Evolutionary conservation across 257 asterid genomes (phyloP).

Genomic region (Solanum pennellii): DNA sequence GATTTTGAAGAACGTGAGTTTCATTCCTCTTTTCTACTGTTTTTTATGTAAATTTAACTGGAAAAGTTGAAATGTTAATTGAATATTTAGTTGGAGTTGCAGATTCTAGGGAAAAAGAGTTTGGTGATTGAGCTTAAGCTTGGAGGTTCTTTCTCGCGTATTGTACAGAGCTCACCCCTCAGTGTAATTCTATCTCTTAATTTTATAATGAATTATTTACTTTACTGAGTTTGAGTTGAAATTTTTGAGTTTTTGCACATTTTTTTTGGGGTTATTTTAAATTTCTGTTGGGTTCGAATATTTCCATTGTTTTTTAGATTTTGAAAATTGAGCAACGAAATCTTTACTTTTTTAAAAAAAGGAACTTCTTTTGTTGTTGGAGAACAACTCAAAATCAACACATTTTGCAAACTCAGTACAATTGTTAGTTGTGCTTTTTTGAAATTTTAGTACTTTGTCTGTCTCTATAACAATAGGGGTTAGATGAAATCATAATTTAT

Average conservation of each 20-base stretch:
- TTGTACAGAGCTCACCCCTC: slow-evolving; percentile 72
- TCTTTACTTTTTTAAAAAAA: neutral
- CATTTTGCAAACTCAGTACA: neutral
- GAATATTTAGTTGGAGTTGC: neutral
- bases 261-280: neutral
- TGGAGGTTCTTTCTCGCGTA: slow-evolving; percentile 76
- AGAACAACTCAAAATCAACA: neutral
- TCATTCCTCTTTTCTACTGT: neutral
- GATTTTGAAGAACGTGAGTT: slow-evolving; percentile 69
- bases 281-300: neutral
- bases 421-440: neutral
- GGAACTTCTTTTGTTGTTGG: neutral
- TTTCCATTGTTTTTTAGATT: neutral
- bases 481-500: neutral
- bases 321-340: neutral
- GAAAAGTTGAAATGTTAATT: neutral
- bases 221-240: neutral
- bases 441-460: neutral
- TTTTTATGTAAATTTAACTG: neutral
- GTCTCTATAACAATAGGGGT: neutral
- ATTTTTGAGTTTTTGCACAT: neutral
- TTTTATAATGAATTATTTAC: neutral
- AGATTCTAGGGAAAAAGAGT: slow-evolving; percentile 84
- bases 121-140: slow-evolving; percentile 24
- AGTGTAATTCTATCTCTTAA: slow-evolving; percentile 30